Evolutionary conservation across 345 rosid genomes (phyloP), one percentile per base, ranked within the genome.

Genomic region (Orychophragmus violaceus): DNA sequence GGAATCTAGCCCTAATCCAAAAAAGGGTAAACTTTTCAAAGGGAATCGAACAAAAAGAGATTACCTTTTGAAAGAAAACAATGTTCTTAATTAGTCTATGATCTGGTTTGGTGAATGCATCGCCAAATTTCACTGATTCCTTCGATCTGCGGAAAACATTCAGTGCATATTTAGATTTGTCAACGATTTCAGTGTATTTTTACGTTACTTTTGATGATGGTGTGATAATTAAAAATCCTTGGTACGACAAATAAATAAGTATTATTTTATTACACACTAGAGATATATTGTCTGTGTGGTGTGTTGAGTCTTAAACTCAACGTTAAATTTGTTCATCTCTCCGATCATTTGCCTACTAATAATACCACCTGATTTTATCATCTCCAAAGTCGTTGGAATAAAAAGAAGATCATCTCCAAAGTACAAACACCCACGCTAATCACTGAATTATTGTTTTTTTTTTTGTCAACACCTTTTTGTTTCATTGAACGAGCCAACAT

Each of bases 121-220:
- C 36, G 65, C 58, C 58, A 55, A 46, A 11, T 23, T 6, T 67
- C 63, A 67, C 9, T 55, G 71, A 67, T 66, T 35, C 33, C 25
- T 68, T 58, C 39, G 66, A 69, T 69, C 73, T 49, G 66, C n/a
- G 19, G 56, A 1, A 68, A 58, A 68, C 50, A 59, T 48, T 48
- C 21, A 67, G 48, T 59, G 73, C 36, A 33, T 56, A 11, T 30
- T n/a, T 13, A 33, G 63, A 69, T 59, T 59, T 69, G 58, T 59
- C 59, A 59, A 59, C 45, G 66, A 58, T n/a, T 69, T 69, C 51
- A 70, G 21, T 41, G 61, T 29, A 51, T 39, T 0, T 18, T 46
- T 30, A 55, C 53, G 58, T 49, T 50, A 49, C 10, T 59, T 59
- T 50, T 50, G 11, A 18, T n/a, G n/a, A n/a, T n/a, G n/a, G 23